These are phyloP conservation scores for Yamadazyma jaroonii DNA, from an alignment of 1,139 yeast genomes.

Conservation along the genomic window DNA sequence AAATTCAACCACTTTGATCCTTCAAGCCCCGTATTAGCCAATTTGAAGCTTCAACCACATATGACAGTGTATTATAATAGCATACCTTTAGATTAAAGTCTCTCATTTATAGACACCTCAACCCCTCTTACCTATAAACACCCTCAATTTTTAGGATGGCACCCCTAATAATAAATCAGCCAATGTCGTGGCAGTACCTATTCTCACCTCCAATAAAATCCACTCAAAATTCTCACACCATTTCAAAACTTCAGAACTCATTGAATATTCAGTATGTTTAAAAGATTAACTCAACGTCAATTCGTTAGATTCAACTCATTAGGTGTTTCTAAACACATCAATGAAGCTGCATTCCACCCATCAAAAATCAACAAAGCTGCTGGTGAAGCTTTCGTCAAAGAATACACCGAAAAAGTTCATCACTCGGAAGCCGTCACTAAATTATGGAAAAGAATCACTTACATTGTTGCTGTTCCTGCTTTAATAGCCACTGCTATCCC, in stretches of 20 bases:
- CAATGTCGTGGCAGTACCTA: conserved; percentile 2
- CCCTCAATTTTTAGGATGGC: too few species aligned
- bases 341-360: conserved; percentile 35
- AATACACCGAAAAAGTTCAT: conserved; percentile 58
- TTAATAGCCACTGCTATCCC: conserved; percentile 73
- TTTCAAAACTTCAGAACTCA: conserved; percentile 1
- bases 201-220: conserved; percentile 5
- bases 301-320: conserved; percentile 42
- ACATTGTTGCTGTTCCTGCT: conserved; percentile 79
- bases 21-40: too few species aligned
- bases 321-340: conserved; percentile 39
- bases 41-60: too few species aligned
- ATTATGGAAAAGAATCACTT: conserved; percentile 83
- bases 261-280: conserved; percentile 24
- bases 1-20: too few species aligned
- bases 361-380: conserved; percentile 34
- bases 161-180: too few species aligned
- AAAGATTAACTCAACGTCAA: conserved; percentile 35
- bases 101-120: too few species aligned
- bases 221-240: conserved; percentile 10
- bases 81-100: too few species aligned
- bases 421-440: conserved; percentile 77
- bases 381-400: conserved; percentile 43
- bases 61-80: too few species aligned
- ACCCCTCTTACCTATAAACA: too few species aligned